Base-by-base conservation (phyloP, 192 early-diverging fungal species). In the Rhizoclosmatium sp. region DNA sequence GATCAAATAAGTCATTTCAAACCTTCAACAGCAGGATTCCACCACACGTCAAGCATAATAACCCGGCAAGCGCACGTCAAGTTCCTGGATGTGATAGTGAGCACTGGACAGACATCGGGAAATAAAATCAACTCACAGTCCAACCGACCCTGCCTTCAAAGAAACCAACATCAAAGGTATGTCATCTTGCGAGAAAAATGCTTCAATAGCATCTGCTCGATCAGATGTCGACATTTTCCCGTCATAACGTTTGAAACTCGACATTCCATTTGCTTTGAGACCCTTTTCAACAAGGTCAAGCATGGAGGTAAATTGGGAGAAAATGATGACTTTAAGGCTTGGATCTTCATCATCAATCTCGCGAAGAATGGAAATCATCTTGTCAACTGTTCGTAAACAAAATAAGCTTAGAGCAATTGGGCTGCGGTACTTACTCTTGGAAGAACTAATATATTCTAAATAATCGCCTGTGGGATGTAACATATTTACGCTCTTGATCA, bases 41-140 rank as follows among this genome's bases (percentile, higher is more conserved):
- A 93, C 95, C 95, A 96, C 54, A 93, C 81, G 70, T 94, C 92
- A 81, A 94, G 85, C 44, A 96, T 71, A 45, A 96, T 91, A 3
- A 96, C 91, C 21, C 87, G 86, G 84, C 23, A 56, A 31, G 56
- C 78, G 54, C 80, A 14, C 42, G 79, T 82, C 7, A 94, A 72
- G 71, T 96, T 96, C 23, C 31, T 31, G 31, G 31, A 31, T 0
- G 31, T 31, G 31, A 31, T 31, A 31, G 31, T 31, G 31, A 31
- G 31, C 31, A 31, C 31, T 31, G 31, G 31, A 31, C 31, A 31
- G 31, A 31, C 31, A 31, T 31, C 31, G 31, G 0, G 31, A 31
- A 31, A 31, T 31, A 31, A 31, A 31, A 31, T 31, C 31, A 31
- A 31, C 94, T 31, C 31, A 31, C 31, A 82, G 9, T 93, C 95